These are phyloP conservation scores for Cryptococcus sp. DNA, from an alignment of 1,284 basidiomycete genomes.

Conservation along the genomic window DNA sequence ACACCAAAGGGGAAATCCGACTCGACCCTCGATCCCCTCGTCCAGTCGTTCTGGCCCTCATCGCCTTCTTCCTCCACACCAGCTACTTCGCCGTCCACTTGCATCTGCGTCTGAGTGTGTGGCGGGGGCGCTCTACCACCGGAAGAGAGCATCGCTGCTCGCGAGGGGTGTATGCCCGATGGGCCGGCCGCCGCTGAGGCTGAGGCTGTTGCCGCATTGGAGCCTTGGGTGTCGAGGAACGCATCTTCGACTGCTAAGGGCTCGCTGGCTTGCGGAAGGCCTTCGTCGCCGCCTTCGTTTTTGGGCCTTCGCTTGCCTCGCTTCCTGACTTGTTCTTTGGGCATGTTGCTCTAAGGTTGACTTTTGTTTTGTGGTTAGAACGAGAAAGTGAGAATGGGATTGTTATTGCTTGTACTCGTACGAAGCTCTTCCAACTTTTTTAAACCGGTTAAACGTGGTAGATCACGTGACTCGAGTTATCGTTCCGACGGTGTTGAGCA, in stretches of 20 bases:
- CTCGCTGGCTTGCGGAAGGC: conserved; percentile 4
- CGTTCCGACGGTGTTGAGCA: too few species aligned
- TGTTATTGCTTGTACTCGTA: not conserved
- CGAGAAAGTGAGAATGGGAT: too few species aligned
- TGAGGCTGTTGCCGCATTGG: conserved; percentile 16
- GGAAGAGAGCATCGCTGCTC: conserved; percentile 40
- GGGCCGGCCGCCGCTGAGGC: conserved; percentile 14
- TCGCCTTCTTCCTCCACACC: conserved; percentile 12
- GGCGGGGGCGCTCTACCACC: conserved; percentile 20
- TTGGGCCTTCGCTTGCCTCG: conserved; percentile 53
- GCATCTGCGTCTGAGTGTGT: not conserved
- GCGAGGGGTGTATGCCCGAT: conserved; percentile 43
- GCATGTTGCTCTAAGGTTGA: conserved; percentile 32
- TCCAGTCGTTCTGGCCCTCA: conserved; percentile 34
- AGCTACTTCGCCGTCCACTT: not conserved
- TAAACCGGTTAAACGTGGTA: too few species aligned
- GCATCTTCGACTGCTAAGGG: not conserved
- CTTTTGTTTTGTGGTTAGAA: too few species aligned
- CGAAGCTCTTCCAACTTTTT: not conserved
- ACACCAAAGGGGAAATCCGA: conserved; percentile 81
- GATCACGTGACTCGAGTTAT: too few species aligned
- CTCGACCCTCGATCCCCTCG: conserved; percentile 51
- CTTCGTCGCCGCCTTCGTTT: conserved; percentile 26
- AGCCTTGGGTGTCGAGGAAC: conserved; percentile 6
- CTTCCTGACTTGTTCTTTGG: conserved; percentile 52